These are phyloP conservation scores for Bryum argenteum DNA, from an alignment of 225 moss, liverwort and hornwort genomes.

Conservation along the genomic window DNA sequence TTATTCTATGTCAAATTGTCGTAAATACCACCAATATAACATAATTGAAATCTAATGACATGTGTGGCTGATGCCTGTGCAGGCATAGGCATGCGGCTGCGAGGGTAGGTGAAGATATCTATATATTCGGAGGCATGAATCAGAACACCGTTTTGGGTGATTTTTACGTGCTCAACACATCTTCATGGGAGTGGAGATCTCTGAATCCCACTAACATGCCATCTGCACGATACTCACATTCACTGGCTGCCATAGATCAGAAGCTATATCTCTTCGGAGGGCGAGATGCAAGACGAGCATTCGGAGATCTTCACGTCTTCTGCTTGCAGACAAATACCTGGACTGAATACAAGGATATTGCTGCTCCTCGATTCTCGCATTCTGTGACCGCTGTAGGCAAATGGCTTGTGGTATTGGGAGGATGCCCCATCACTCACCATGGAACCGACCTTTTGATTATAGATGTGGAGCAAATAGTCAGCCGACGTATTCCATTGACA, in stretches of 20 bases:
- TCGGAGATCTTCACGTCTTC: slow-evolving; percentile 67
- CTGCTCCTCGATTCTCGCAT: slow-evolving; percentile 74
- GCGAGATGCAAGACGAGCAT: slow-evolving; percentile 61
- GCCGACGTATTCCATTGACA: slow-evolving; percentile 46
- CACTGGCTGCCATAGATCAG: slow-evolving; percentile 61
- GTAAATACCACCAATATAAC: no score
- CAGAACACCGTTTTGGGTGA: slow-evolving; percentile 51
- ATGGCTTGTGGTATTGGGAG: slow-evolving; percentile 67
- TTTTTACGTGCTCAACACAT: slow-evolving; percentile 59
- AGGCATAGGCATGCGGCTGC: slow-evolving; percentile 89
- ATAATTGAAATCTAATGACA: slow-evolving; percentile 8
- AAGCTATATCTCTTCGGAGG: slow-evolving; percentile 84
- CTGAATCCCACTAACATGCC: slow-evolving; percentile 50
- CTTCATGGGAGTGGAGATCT: slow-evolving; percentile 69
- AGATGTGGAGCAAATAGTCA: slow-evolving; percentile 49
- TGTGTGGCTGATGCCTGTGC: slow-evolving; percentile 23
- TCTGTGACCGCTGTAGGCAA: slow-evolving; percentile 72
- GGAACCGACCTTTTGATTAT: slow-evolving; percentile 54
- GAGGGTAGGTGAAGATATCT: slow-evolving; percentile 58
- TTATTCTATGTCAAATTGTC: no score
- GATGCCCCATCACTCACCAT: slow-evolving; percentile 82
- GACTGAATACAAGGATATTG: slow-evolving; percentile 46
- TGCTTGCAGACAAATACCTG: slow-evolving; percentile 61
- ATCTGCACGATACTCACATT: slow-evolving; percentile 74
- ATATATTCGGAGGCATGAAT: slow-evolving; percentile 75